Evolutionary conservation across 1,284 basidiomycete species (phyloP).

Genomic region (Sphaerobolus stellatus): DNA sequence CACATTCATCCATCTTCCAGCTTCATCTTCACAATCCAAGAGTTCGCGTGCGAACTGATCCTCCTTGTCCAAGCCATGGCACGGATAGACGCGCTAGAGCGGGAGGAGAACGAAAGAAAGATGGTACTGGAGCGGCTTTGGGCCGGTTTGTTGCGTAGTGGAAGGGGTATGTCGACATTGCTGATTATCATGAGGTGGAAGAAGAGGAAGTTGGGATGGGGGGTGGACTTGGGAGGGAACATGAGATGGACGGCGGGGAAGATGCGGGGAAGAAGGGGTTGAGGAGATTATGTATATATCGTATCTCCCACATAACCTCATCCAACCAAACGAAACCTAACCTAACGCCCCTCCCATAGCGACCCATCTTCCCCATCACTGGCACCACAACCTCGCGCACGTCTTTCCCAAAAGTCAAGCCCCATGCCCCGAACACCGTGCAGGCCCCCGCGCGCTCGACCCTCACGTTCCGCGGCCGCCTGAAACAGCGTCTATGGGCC

Average conservation of each 20-base stretch:
- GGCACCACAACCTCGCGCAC: too few relatives aligned
- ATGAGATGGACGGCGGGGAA: too few relatives aligned
- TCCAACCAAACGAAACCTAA: neutral
- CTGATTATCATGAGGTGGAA: too few relatives aligned
- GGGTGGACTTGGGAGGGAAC: too few relatives aligned
- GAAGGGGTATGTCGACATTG: too few relatives aligned
- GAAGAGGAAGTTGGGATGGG: too few relatives aligned
- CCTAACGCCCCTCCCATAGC: constrained; percentile 38
- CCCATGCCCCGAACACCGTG: constrained; percentile 81
- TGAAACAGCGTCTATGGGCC: constrained; percentile 75
- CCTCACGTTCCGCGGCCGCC: constrained; percentile 56
- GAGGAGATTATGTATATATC: constrained; percentile 42
- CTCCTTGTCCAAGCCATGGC: constrained; percentile 81
- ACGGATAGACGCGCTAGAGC: constrained; percentile 66
- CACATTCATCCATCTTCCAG: constrained; percentile 38
- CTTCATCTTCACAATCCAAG: constrained; percentile 91
- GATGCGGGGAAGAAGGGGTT: neutral
- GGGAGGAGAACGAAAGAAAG: too few relatives aligned
- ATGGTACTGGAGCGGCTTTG: too few relatives aligned
- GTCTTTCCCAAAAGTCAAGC: constrained; percentile 79
- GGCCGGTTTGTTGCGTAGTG: too few relatives aligned
- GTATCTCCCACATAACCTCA: too few relatives aligned
- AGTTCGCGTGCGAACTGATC: constrained; percentile 81
- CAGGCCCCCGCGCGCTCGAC: constrained; percentile 68
- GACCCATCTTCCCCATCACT: constrained; percentile 58